These are phyloP conservation scores for Arbutus unedo DNA, from an alignment of 148 eudicot genomes.

Conservation along the genomic window DNA sequence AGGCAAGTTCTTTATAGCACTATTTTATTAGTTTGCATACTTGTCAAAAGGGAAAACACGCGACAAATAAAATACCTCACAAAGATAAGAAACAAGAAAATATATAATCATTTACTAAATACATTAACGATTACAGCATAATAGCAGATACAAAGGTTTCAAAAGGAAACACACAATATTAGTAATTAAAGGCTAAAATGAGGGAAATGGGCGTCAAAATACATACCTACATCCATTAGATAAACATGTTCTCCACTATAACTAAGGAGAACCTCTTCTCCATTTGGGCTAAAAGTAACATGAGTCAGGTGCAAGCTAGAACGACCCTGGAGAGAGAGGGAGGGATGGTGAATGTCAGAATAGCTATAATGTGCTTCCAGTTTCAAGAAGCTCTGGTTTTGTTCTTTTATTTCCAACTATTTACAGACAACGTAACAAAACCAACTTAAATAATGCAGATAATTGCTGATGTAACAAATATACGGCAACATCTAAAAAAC, in stretches of 20 bases:
- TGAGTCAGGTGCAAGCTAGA: slow-evolving; percentile 87
- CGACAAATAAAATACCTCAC: not conserved
- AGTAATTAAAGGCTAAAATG: not conserved
- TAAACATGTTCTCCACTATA: slow-evolving; percentile 97
- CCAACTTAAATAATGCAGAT: not conserved
- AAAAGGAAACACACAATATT: not conserved
- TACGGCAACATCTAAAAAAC: not conserved
- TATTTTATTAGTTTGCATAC: not conserved
- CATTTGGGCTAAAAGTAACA: slow-evolving; percentile 87
- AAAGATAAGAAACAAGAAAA: slow-evolving; percentile 8
- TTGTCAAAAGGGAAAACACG: not conserved
- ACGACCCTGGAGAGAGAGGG: slow-evolving; percentile 47
- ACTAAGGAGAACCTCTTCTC: slow-evolving; percentile 83
- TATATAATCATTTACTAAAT: not conserved
- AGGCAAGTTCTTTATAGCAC: not conserved
- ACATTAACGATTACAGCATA: not conserved
- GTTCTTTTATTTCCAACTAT: not conserved
- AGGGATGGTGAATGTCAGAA: slow-evolving; percentile 10
- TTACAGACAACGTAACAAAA: not conserved
- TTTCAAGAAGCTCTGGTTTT: not conserved
- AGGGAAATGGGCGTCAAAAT: not conserved
- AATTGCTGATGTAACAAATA: not conserved
- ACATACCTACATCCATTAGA: slow-evolving; percentile 84
- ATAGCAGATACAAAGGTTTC: not conserved
- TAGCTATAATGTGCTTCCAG: not conserved